Conservation (phyloP, 192 early-diverging fungal genomes). For the Glomus cerebriforme region DNA sequence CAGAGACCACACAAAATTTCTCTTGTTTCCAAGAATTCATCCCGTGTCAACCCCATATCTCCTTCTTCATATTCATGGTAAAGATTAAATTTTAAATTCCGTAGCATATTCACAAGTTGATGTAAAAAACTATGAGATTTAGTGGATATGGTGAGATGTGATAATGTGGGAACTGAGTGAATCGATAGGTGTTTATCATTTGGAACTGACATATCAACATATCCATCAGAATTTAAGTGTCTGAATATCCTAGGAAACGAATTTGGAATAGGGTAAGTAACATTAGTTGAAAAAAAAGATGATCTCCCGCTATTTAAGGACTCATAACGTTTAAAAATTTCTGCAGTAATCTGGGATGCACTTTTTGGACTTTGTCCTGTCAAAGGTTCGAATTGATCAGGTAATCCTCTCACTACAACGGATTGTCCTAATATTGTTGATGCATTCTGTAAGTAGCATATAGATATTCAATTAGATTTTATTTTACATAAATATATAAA, state of each 20-base stretch:
- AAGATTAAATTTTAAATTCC: constrained; percentile 6
- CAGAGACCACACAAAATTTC: constrained; percentile 5
- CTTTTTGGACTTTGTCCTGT: neutral
- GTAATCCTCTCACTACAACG: constrained; percentile 15
- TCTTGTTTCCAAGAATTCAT: constrained; percentile 19
- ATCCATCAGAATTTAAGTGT: constrained; percentile 37
- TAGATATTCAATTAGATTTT: neutral
- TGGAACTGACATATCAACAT: constrained; percentile 3
- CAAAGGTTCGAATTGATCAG: neutral
- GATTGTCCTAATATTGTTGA: constrained; percentile 23
- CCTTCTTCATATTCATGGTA: constrained; percentile 23
- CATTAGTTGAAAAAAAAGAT: constrained; percentile 11
- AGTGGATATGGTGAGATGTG: constrained; percentile 19
- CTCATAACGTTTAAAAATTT: neutral
- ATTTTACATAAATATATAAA: neutral
- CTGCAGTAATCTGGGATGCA: neutral
- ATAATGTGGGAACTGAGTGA: constrained; percentile 2
- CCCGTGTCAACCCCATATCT: neutral
- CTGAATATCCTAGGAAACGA: constrained; percentile 46
- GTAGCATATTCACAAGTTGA: neutral
- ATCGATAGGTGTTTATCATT: neutral
- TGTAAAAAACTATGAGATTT: neutral
- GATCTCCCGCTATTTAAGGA: neutral
- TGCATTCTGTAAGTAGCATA: neutral
- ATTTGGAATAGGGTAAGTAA: constrained; percentile 43